Conservation (phyloP, 2,329 filamentous ascomycete genomes). For the Ophiostoma sp. region DNA sequence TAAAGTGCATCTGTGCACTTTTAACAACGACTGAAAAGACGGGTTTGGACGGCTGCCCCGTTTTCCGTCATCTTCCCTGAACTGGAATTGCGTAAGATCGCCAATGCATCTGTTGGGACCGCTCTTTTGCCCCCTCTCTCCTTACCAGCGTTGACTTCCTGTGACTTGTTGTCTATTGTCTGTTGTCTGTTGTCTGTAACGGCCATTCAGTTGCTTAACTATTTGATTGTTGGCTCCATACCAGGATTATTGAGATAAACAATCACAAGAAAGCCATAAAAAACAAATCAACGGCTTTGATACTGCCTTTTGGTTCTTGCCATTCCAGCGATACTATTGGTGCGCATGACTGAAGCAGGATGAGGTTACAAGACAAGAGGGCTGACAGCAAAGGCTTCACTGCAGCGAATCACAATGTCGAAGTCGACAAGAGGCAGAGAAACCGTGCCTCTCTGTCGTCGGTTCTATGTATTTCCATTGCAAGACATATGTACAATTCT, state of each 20-base stretch:
- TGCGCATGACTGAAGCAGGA: background rate
- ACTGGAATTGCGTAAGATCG: slow-evolving; percentile 16
- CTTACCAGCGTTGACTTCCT: background rate
- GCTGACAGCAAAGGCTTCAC: background rate
- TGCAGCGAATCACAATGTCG: background rate
- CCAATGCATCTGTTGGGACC: slow-evolving; percentile 10
- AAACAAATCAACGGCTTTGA: background rate
- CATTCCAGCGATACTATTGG: background rate
- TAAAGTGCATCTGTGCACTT: background rate
- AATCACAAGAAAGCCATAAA: background rate
- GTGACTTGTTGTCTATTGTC: background rate
- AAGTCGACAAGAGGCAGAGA: background rate
- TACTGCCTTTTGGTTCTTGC: background rate
- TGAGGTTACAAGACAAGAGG: slow-evolving; percentile 2
- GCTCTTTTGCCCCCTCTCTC: background rate
- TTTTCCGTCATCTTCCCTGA: slow-evolving; percentile 12
- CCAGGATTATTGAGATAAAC: background rate
- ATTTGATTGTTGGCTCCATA: too few relatives aligned
- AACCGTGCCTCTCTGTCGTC: background rate
- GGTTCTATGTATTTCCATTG: background rate
- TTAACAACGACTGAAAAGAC: background rate
- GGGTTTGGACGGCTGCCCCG: background rate
- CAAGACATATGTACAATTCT: background rate
- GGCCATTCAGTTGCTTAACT: background rate
- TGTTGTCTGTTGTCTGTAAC: background rate